phyloP scores from a whole-genome alignment of 305 asterid genomes.

The Petunia hybrid region DNA sequence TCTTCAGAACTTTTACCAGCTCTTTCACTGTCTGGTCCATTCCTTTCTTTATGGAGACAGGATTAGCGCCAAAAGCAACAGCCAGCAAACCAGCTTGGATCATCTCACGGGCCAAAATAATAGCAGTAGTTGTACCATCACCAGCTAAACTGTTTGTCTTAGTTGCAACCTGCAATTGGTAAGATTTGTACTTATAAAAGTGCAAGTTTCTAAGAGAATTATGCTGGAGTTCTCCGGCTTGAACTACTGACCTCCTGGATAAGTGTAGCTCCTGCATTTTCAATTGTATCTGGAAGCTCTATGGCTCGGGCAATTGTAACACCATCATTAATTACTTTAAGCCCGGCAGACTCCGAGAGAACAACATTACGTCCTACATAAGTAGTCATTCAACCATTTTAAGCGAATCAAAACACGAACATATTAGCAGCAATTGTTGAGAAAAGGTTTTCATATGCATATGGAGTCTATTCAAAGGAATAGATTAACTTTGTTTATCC shows the following conservation, averaged over 20 bases:
- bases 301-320: constrained; percentile 87
- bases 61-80: constrained; percentile 86
- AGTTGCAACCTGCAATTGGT: constrained; percentile 68
- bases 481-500: no score
- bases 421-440: no score
- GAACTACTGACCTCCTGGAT: constrained; percentile 70
- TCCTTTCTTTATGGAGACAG: constrained; percentile 78
- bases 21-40: constrained; percentile 79
- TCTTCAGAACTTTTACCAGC: constrained; percentile 64
- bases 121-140: constrained; percentile 95
- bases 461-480: no score
- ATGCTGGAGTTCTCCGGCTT: background rate
- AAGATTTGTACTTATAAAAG: background rate
- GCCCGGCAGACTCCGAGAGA: constrained; percentile 63
- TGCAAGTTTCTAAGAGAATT: background rate
- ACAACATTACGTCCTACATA: constrained; percentile 84
- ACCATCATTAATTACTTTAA: constrained; percentile 88
- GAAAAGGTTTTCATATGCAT: no score
- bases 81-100: constrained; percentile 78
- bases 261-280: constrained; percentile 82
- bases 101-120: constrained; percentile 91
- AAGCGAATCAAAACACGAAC: background rate
- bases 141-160: constrained; percentile 88
- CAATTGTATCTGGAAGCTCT: constrained; percentile 87
- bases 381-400: background rate